Base-by-base conservation (phyloP, 129 eudicot species). In the Pulicaria dysenterica region DNA sequence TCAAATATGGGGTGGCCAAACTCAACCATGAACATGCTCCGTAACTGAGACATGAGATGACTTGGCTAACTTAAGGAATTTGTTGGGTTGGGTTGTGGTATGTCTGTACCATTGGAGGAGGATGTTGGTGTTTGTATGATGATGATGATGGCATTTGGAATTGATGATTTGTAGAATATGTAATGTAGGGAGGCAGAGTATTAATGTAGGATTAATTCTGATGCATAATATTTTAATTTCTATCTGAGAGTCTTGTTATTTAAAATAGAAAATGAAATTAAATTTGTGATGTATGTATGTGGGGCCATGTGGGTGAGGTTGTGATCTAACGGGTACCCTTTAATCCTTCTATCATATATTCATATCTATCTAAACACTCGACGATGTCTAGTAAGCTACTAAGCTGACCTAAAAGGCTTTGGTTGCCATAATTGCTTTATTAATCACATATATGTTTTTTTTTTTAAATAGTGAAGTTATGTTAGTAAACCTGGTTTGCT, bases 1-100 rank as follows among this genome's bases (percentile, higher is more conserved):
- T 50, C 82, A 13, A 81, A 78, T 56, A 84, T 90, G 83, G 89
- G 82, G 49, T 90, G 95, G 96, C 84, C 89, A 4, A 83, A 80
- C 77, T 75, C 83, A 58, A 77, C 82, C 73, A 78, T 85, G 58
- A 89, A 86, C 59, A 86, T 85, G 86, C 86, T 75, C 73, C 87
- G 82, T 55, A 73, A 86, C 69, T 85, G 76, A 77, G 5, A 51
- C 31, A 43, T 11, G 5, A 51, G 14, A 43, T 11, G 39, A 16
- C 38, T 12, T 53, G 47, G 71, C 48, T 66, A 43, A 17, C 40
- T 68, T 43, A 9, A 39, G 49, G 45, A 7, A 41, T 58, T 34
- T 51, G 24, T 19, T 7, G 64, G 59, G 59, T 46, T 73, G 61
- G 31, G 31, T 24, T 24, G 31, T 1, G 31, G 60, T 61, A 43